Evolutionary conservation across 176 grass and related monocot genomes (phyloP).

Genomic region (Lolium multiflorum): DNA sequence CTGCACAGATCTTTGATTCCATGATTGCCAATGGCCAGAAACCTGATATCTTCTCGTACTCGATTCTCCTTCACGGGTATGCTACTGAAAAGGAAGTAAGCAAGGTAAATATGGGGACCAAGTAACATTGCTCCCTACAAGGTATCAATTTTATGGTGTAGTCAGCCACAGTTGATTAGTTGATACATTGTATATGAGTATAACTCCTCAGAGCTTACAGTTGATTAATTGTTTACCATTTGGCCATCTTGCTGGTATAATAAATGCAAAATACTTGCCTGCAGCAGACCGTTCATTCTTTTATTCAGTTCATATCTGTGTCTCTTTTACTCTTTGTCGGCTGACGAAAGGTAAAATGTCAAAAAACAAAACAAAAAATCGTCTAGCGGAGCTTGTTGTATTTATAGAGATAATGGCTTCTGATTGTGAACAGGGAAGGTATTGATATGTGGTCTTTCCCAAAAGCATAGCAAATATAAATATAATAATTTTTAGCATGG

Average conservation of each 20-base stretch:
- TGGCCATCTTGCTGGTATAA: not conserved
- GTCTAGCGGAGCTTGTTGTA: not conserved
- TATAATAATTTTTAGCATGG: not conserved
- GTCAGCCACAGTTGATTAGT: not conserved
- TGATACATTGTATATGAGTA: slow-evolving; percentile 1
- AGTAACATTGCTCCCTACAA: not conserved
- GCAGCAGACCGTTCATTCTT: not conserved
- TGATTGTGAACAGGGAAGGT: not conserved
- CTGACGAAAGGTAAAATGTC: not conserved
- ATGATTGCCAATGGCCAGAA: not conserved
- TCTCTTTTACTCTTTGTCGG: not conserved
- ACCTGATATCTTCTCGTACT: not conserved
- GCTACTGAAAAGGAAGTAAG: not conserved
- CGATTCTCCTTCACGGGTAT: not conserved
- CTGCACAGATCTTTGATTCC: not conserved
- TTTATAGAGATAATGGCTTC: not conserved
- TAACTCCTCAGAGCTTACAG: not conserved
- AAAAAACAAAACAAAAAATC: too few species aligned
- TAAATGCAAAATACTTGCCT: not conserved
- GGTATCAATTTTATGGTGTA: not conserved
- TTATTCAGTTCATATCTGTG: not conserved
- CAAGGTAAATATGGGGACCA: not conserved
- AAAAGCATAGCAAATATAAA: not conserved
- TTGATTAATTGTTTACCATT: not conserved
- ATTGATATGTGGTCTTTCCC: not conserved